phyloP scores from a whole-genome alignment of 345 rosid genomes.

The Zanthoxylum bungeanum region DNA sequence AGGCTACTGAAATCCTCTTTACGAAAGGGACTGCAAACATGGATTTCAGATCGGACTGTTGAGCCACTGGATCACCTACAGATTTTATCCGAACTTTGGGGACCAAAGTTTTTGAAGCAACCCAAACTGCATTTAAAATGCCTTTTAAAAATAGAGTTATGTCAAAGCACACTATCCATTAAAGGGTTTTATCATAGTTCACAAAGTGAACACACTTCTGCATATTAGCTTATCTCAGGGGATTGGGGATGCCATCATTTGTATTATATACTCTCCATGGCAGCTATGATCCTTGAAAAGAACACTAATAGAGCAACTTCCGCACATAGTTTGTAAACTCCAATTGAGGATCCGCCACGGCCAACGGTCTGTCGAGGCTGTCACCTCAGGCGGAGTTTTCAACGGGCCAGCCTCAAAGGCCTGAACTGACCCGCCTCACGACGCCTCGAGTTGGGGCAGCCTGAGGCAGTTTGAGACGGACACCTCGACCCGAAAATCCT shows the following conservation, averaged over 20 bases:
- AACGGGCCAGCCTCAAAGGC: too few species aligned
- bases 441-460: too few species aligned
- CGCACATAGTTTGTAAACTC: too few species aligned
- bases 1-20: constrained; percentile 1
- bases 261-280: neutral
- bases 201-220: neutral
- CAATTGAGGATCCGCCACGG: too few species aligned
- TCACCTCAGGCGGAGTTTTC: too few species aligned
- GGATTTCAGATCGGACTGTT: neutral
- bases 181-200: neutral
- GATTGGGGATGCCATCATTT: neutral
- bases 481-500: too few species aligned
- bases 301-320: neutral
- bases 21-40: constrained; percentile 6
- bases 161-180: neutral
- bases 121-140: constrained; percentile 15
- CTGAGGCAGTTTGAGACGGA: too few species aligned
- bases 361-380: too few species aligned
- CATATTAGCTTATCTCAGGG: neutral
- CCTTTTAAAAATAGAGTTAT: constrained; percentile 15
- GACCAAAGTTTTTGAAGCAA: constrained; percentile 25
- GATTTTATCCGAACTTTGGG: constrained; percentile 12
- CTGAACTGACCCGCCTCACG: too few species aligned
- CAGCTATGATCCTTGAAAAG: neutral
- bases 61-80: constrained; percentile 25